phyloP scores from a whole-genome alignment of 805 yeast genomes.

The Monosporozyma unispora region DNA sequence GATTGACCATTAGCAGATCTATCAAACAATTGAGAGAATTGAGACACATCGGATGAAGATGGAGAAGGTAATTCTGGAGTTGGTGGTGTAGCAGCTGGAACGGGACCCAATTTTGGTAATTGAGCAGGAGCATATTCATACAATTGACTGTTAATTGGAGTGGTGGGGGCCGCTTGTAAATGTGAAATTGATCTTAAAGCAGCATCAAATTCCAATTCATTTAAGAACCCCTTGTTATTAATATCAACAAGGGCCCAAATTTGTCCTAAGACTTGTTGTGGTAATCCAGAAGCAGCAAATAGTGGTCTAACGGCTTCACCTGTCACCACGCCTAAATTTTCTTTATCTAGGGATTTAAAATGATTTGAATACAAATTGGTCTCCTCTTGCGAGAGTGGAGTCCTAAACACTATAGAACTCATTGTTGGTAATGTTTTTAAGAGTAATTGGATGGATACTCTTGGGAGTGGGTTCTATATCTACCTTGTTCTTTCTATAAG shows the following conservation, averaged over 20 bases:
- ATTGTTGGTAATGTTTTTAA: too few species aligned
- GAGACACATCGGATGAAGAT: constrained; percentile 47
- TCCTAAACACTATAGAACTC: constrained; percentile 25
- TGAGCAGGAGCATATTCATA: constrained; percentile 21
- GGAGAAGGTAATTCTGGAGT: constrained; percentile 41
- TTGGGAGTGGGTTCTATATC: too few species aligned
- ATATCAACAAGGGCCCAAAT: constrained; percentile 93
- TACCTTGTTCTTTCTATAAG: too few species aligned
- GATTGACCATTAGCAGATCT: constrained; percentile 45
- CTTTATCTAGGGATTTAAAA: constrained; percentile 73
- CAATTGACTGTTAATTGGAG: constrained; percentile 40
- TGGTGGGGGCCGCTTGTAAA: constrained; percentile 54
- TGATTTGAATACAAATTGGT: constrained; percentile 61
- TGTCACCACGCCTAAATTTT: constrained; percentile 69
- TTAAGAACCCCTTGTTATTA: constrained; percentile 77
- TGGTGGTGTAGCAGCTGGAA: constrained; percentile 27
- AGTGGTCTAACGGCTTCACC: constrained; percentile 80
- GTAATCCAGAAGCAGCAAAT: constrained; percentile 76
- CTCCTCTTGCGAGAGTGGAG: constrained; percentile 60
- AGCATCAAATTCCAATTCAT: constrained; percentile 67
- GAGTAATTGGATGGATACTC: not conserved
- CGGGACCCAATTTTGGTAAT: constrained; percentile 44
- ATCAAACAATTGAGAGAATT: constrained; percentile 64
- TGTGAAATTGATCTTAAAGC: constrained; percentile 88
- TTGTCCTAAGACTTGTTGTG: constrained; percentile 71